Base-by-base conservation (phyloP, 805 yeast species). In the Barnettozyma vustinii region DNA sequence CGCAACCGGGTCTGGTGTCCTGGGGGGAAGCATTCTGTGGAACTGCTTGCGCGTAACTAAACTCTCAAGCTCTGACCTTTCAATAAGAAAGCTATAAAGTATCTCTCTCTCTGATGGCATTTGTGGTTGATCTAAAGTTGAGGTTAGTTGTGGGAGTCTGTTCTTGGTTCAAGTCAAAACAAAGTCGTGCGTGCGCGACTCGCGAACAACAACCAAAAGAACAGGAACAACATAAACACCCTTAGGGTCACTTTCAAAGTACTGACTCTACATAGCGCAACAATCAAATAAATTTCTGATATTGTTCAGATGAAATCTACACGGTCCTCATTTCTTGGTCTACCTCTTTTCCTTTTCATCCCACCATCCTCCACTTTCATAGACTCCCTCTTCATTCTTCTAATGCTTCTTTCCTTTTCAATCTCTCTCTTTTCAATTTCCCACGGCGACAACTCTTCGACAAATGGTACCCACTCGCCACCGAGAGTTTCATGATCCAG, bases 351-450 rank as follows among this genome's bases (percentile, higher is more conserved):
- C 56, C 73, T 67, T 45, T 57, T 56, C 10, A 61, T 53, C 40
- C 65, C 49, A 37, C 77, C 77, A 50, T 78, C 83, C 45, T 80
- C 83, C 45, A 85, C 79, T 51, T 89, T 73, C 72, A 87, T 82
- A 9, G 90, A 83, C 64, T 94, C 98, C 68, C 99, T 81, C 73
- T 95, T 92, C 62, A 91, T 74, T 62, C 99, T 81, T 67, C 99
- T 80, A 52, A 89, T 75, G 63, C 87, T 90, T 66, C 98, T 78
- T 58, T 91, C 97, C 61, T 95, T 82, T 68, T 94, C 99, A 57
- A 90, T 89, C 64, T 94, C 98, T 56, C 98, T 78, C 68, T 85
- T 84, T 63, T 92, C 97, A 49, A 94, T 88, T 66, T 94, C 99
- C 79, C 91, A 89, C 47, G 87, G 91, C 1, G 94, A 82, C 51